A percentile compares a stretch with the other conserved stretches of the same genome.
Conservation (phyloP, 768 basidiomycete genomes). For the Neoboletus magnificus region DNA sequence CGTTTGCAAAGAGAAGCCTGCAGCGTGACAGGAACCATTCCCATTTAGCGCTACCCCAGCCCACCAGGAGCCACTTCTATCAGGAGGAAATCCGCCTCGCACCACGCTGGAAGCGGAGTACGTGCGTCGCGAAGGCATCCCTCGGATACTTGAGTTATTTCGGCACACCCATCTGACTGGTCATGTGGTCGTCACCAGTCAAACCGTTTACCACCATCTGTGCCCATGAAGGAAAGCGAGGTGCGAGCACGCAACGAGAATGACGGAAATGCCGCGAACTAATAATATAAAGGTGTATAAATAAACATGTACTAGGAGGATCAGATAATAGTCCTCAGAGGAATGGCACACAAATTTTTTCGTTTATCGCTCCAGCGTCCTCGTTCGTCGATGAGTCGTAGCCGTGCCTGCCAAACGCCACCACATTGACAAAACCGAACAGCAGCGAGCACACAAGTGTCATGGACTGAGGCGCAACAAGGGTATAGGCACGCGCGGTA, state of each 20-base stretch:
- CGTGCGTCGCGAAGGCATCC: too few species aligned
- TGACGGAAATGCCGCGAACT: neutral
- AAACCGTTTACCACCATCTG: too few species aligned
- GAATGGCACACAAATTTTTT: neutral
- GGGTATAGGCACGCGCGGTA: slow-evolving; percentile 57
- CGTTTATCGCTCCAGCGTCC: neutral
- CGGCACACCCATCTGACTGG: too few species aligned
- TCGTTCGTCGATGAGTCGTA: neutral
- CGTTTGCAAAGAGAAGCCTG: too few species aligned
- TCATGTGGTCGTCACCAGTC: too few species aligned
- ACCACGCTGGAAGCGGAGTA: too few species aligned
- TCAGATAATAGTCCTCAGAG: neutral
- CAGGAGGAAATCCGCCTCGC: too few species aligned
- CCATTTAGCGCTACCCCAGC: too few species aligned
- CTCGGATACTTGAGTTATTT: too few species aligned
- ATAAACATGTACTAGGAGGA: too few species aligned
- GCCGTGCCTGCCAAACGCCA: neutral
- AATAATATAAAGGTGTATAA: neutral
- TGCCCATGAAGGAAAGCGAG: neutral
- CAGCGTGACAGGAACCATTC: too few species aligned
- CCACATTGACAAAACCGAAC: neutral
- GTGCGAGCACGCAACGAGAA: neutral
- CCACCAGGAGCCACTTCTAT: too few species aligned
- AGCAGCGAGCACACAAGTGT: neutral
- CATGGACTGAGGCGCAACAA: slow-evolving; percentile 53